Evolutionary conservation across 805 yeast genomes (phyloP).

Genomic region (Starmera quercuum): DNA sequence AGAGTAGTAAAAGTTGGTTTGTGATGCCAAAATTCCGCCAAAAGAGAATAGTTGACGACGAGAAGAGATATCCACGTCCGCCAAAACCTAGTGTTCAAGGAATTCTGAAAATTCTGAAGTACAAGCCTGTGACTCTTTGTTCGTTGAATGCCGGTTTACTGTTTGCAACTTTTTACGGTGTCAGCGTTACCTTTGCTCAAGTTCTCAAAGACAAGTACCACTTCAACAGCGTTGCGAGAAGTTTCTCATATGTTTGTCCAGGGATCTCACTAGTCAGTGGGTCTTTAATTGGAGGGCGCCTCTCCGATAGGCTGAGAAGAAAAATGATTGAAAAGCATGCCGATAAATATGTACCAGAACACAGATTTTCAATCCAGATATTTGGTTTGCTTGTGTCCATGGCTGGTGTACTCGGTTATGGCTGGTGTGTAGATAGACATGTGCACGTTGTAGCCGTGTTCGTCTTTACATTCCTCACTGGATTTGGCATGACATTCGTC

Average conservation of each 20-base stretch:
- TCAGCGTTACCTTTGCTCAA: conserved; percentile 41
- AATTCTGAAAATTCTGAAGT: conserved; percentile 29
- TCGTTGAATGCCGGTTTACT: conserved; percentile 40
- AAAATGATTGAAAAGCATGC: conserved; percentile 20
- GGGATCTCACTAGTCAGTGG: conserved; percentile 42
- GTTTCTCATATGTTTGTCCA: conserved; percentile 45
- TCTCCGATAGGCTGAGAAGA: conserved; percentile 33
- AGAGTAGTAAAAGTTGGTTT: conserved; percentile 15
- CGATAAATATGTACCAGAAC: conserved; percentile 36
- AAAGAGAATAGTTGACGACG: conserved; percentile 8
- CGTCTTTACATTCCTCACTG: conserved; percentile 36
- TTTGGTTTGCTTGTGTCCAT: conserved; percentile 35
- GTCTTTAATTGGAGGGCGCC: conserved; percentile 39
- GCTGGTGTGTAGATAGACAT: conserved; percentile 39
- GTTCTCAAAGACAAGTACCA: conserved; percentile 30
- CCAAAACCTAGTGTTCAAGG: conserved; percentile 34
- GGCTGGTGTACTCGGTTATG: conserved; percentile 41
- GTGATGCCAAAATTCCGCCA: conserved; percentile 25
- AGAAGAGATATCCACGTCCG: conserved; percentile 32
- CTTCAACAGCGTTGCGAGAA: conserved; percentile 27
- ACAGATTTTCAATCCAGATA: conserved; percentile 35
- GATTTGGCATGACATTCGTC: conserved; percentile 51
- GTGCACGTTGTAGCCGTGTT: conserved; percentile 32
- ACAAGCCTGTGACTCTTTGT: conserved; percentile 36
- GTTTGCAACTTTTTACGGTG: conserved; percentile 48